These are phyloP conservation scores for Ocimum tenuiflorum DNA, from an alignment of 257 asterid species.

Conservation along the genomic window DNA sequence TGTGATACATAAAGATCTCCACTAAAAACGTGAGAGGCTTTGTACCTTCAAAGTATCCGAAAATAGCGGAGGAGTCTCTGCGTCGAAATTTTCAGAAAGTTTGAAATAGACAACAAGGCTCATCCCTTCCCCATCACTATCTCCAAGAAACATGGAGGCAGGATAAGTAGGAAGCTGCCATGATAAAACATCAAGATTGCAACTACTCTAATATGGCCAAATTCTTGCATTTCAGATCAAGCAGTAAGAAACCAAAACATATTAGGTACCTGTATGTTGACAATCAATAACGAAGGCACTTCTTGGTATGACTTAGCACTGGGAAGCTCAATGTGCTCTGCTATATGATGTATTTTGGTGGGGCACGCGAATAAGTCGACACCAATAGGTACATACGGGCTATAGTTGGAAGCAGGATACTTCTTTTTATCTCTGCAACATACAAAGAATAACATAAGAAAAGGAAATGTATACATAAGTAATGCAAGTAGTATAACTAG, in stretches of 20 bases:
- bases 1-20: not conserved
- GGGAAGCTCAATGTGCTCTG: conserved; percentile 71
- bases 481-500: not conserved
- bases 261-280: conserved; percentile 73
- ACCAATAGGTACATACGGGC: conserved; percentile 70
- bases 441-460: not conserved
- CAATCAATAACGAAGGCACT: conserved; percentile 63
- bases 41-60: conserved; percentile 62
- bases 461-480: not conserved
- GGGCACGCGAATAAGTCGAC: conserved; percentile 67
- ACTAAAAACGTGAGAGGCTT: not conserved
- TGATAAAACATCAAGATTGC: conserved; percentile 6
- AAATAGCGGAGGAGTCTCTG: conserved; percentile 39
- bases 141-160: conserved; percentile 70
- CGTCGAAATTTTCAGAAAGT: conserved; percentile 50
- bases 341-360: conserved; percentile 66
- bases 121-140: conserved; percentile 76
- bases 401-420: conserved; percentile 50
- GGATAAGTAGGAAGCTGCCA: conserved; percentile 80
- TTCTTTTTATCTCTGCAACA: conserved; percentile 73
- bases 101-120: conserved; percentile 78
- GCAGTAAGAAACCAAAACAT: too few relatives aligned
- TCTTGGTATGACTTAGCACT: conserved; percentile 29
- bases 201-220: not conserved
- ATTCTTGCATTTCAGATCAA: not conserved